Evolutionary conservation across 2,329 filamentous ascomycete species (phyloP).

Genomic region (Sarocladiaceae sp.): DNA sequence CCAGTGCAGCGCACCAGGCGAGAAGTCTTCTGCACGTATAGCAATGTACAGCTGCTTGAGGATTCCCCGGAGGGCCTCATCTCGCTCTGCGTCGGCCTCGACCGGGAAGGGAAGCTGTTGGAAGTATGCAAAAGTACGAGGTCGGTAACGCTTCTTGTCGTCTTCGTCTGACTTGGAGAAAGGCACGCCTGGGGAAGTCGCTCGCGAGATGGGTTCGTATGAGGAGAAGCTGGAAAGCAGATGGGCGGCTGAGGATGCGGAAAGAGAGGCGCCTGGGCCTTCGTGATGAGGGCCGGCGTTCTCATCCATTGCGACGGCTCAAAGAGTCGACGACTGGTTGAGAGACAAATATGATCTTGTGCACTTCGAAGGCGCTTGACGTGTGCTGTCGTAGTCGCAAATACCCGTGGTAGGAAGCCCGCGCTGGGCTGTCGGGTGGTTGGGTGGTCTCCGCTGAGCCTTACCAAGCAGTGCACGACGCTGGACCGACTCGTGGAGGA

Average conservation of each 20-base stretch:
- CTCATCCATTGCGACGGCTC: conserved; percentile 30
- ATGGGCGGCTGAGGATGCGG: conserved; percentile 27
- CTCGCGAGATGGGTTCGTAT: conserved; percentile 72
- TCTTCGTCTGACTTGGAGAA: conserved; percentile 44
- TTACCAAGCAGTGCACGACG: conserved; percentile 2
- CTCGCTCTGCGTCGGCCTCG: conserved; percentile 74
- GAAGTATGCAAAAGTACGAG: conserved; percentile 91
- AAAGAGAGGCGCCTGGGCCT: conserved; percentile 22
- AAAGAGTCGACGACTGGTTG: not conserved
- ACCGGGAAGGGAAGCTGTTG: conserved; percentile 83
- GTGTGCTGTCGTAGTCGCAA: not conserved
- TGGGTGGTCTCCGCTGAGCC: not conserved
- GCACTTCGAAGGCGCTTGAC: not conserved
- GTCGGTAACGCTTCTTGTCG: conserved; percentile 66
- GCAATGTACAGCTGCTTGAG: conserved; percentile 91
- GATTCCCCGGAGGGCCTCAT: conserved; percentile 78
- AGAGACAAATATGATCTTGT: not conserved
- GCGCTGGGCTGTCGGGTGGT: not conserved
- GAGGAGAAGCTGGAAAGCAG: conserved; percentile 35
- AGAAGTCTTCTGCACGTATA: conserved; percentile 88
- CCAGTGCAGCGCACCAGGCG: conserved; percentile 92
- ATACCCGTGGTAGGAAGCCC: not conserved
- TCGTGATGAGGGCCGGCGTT: conserved; percentile 30
- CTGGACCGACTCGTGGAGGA: not conserved
- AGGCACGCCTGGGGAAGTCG: conserved; percentile 74